Percentiles rank a stretch among this genome's conserved stretches.
phyloP scores from a whole-genome alignment of 1,284 basidiomycete species.

The Cerrena zonata region DNA sequence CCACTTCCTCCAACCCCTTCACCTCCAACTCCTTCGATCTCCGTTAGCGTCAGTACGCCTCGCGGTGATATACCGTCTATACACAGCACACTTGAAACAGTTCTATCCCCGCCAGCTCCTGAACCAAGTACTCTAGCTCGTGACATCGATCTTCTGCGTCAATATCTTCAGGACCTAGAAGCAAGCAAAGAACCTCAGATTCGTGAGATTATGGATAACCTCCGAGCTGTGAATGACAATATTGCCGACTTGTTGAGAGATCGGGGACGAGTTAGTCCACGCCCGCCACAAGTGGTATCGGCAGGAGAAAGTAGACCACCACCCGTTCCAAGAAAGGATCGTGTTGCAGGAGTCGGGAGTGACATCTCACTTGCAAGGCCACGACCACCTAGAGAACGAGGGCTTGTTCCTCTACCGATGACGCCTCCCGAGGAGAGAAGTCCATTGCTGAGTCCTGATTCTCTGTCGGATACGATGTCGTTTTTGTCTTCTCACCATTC shows the following conservation, averaged over 20 bases:
- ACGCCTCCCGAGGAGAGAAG: conserved; percentile 37
- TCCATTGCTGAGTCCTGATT: conserved; percentile 40
- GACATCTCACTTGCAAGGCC: conserved; percentile 13
- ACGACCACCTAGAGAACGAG: conserved; percentile 7
- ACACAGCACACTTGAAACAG: conserved; percentile 46
- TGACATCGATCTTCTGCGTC: conserved; percentile 63
- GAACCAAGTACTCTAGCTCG: conserved; percentile 43
- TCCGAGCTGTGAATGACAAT: conserved; percentile 55
- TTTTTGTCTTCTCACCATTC: conserved; percentile 73
- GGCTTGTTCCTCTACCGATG: conserved; percentile 27
- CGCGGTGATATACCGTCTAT: conserved; percentile 53
- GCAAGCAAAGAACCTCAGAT: conserved; percentile 53
- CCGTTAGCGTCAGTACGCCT: conserved; percentile 60
- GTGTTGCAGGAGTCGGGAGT: conserved; percentile 32
- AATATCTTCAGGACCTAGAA: conserved; percentile 58
- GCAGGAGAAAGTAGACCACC: conserved; percentile 28
- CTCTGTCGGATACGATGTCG: conserved; percentile 46
- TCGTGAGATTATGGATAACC: conserved; percentile 52
- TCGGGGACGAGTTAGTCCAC: not conserved
- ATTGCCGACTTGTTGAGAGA: conserved; percentile 32
- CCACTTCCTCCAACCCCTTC: conserved; percentile 24
- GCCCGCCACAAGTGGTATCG: conserved; percentile 3
- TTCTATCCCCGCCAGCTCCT: conserved; percentile 29
- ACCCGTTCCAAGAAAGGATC: conserved; percentile 33
- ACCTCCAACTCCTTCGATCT: conserved; percentile 34